phyloP scores from a whole-genome alignment of 139 green algal species.

The Micractinium sp. region DNA sequence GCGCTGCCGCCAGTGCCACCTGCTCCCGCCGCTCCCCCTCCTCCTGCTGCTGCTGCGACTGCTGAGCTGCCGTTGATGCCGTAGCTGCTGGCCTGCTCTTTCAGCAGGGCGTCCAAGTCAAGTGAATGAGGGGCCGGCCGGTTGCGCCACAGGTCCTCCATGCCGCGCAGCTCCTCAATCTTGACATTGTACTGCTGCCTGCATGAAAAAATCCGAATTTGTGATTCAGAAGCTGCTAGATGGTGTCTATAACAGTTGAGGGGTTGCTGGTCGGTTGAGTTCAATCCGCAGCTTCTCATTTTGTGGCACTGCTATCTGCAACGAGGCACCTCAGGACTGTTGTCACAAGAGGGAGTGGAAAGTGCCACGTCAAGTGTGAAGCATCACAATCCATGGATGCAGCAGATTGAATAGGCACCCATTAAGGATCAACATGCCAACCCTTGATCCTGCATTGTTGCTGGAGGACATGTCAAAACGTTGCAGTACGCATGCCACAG shows the following conservation, averaged over 20 bases:
- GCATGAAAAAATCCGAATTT: neutral
- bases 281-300: too few relatives aligned
- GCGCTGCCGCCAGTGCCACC: conserved; percentile 32
- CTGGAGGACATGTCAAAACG: neutral
- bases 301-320: too few relatives aligned
- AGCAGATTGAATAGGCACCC: too few relatives aligned
- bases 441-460: too few relatives aligned
- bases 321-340: too few relatives aligned
- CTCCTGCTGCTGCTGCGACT: neutral
- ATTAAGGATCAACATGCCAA: too few relatives aligned
- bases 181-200: conserved; percentile 44
- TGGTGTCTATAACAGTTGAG: too few relatives aligned
- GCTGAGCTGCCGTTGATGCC: neutral
- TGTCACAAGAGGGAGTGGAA: too few relatives aligned
- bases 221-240: too few relatives aligned
- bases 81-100: neutral
- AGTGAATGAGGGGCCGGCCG: conserved; percentile 73
- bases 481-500: neutral
- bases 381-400: too few relatives aligned
- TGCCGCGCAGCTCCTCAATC: conserved; percentile 49
- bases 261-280: too few relatives aligned
- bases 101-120: conserved; percentile 34
- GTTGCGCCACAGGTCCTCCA: conserved; percentile 84
- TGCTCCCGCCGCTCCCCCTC: neutral
- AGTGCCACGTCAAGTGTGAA: too few relatives aligned